phyloP scores from a whole-genome alignment of 306 rosid species.

The Cyamopsis tetragonoloba region DNA sequence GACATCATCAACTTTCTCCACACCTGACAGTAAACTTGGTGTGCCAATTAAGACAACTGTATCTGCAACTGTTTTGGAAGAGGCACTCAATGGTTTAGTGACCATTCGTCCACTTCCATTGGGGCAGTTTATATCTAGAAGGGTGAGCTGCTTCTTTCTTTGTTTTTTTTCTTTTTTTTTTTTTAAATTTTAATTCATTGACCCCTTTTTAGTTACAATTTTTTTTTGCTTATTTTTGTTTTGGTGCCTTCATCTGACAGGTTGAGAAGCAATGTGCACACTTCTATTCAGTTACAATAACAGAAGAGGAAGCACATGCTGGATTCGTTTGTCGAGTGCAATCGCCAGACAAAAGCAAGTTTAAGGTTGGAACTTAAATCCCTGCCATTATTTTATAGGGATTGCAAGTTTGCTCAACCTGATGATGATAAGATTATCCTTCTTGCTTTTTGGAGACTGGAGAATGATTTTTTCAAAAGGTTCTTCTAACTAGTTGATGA shows the following conservation, averaged over 20 bases:
- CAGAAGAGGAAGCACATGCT: constrained; percentile 77
- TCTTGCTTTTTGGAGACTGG: not conserved
- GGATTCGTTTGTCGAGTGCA: constrained; percentile 97
- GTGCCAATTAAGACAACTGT: constrained; percentile 98
- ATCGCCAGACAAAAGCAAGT: constrained; percentile 93
- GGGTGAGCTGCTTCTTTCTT: constrained; percentile 44
- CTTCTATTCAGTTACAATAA: constrained; percentile 75
- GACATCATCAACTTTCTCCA: constrained; percentile 18
- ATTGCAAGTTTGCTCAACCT: constrained; percentile 2
- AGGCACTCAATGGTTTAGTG: constrained; percentile 79
- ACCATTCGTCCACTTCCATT: constrained; percentile 64
- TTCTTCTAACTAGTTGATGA: not conserved
- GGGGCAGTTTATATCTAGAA: constrained; percentile 63
- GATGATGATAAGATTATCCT: not conserved
- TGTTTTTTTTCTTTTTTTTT: too few relatives aligned
- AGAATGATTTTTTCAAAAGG: not conserved
- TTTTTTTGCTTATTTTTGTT: constrained; percentile 18
- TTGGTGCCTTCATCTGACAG: constrained; percentile 41
- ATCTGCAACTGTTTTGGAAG: constrained; percentile 90
- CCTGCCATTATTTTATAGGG: not conserved
- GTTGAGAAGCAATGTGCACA: constrained; percentile 99
- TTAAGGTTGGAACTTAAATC: constrained; percentile 61
- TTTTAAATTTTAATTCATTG: not conserved
- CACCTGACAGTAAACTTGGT: constrained; percentile 80
- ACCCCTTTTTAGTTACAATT: not conserved